Evolutionary conservation across 345 rosid species (phyloP).

Genomic region (Microcos paniculata): DNA sequence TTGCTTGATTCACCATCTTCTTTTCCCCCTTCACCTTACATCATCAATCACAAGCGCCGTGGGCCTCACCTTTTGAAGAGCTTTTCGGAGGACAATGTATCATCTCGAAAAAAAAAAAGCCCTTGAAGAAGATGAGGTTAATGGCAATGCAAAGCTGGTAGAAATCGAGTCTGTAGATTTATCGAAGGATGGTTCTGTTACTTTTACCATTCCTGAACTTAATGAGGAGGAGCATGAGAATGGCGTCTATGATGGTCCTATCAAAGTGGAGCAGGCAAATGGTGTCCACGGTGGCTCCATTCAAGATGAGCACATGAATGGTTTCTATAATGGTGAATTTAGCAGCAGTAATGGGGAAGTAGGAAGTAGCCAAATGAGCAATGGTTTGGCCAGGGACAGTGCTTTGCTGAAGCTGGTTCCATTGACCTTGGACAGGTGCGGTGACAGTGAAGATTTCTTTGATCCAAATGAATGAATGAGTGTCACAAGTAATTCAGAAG

Average conservation of each 20-base stretch:
- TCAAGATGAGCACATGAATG: conserved; percentile 33
- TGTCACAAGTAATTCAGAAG: conserved; percentile 52
- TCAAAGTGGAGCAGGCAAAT: conserved; percentile 25
- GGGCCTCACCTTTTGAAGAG: conserved; percentile 64
- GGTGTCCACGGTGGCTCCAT: conserved; percentile 20
- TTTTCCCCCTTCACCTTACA: conserved; percentile 79
- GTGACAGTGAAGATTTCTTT: conserved; percentile 52
- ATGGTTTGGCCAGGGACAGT: conserved; percentile 30
- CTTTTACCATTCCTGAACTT: conserved; percentile 31
- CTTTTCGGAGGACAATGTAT: conserved; percentile 43
- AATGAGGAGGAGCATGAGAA: conserved; percentile 26
- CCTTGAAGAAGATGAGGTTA: conserved; percentile 30
- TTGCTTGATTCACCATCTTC: conserved; percentile 75
- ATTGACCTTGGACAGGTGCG: conserved; percentile 33
- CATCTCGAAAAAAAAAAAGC: conserved; percentile 22
- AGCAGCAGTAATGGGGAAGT: conserved; percentile 19
- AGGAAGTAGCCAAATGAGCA: conserved; percentile 24
- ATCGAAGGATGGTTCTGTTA: conserved; percentile 29
- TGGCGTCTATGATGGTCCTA: conserved; percentile 15
- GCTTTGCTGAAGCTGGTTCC: conserved; percentile 25
- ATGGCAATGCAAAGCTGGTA: conserved; percentile 17
- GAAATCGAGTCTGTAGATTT: conserved; percentile 29
- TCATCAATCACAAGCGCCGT: conserved; percentile 75
- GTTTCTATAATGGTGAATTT: conserved; percentile 25
- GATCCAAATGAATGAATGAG: conserved; percentile 59